phyloP scores from a whole-genome alignment of 2,329 filamentous ascomycete genomes.

The Xylaria sp. region DNA sequence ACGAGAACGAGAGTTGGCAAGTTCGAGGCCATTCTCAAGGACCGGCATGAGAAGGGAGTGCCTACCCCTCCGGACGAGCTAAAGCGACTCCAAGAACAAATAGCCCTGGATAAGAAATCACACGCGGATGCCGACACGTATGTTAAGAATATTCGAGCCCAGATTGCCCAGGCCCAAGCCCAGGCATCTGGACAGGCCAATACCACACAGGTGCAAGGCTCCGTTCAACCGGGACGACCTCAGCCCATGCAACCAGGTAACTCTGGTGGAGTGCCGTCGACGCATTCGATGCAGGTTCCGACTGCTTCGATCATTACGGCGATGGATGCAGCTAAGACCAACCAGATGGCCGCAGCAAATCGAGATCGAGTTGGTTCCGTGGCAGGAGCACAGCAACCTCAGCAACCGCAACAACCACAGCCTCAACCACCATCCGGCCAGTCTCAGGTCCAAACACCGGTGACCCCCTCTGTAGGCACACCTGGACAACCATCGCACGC shows the following conservation, averaged over 20 bases:
- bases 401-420: conserved; percentile 20
- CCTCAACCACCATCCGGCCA: conserved; percentile 17
- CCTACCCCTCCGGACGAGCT: conserved; percentile 41
- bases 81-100: conserved; percentile 42
- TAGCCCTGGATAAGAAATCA: conserved; percentile 36
- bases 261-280: conserved; percentile 38
- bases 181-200: conserved; percentile 26
- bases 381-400: conserved; percentile 38
- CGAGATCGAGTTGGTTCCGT: conserved; percentile 38
- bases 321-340: conserved; percentile 50
- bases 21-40: conserved; percentile 44
- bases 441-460: conserved; percentile 42
- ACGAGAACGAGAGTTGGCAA: conserved; percentile 37
- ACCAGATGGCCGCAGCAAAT: conserved; percentile 46
- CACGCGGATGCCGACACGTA: conserved; percentile 44
- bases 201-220: conserved; percentile 31
- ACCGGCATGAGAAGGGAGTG: conserved; percentile 44
- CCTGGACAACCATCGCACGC: conserved; percentile 41
- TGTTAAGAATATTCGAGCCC: conserved; percentile 42
- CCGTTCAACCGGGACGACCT: conserved; percentile 42
- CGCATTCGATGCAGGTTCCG: conserved; percentile 49
- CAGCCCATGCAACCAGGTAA: conserved; percentile 45
- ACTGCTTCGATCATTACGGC: conserved; percentile 51
- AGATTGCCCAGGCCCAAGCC: conserved; percentile 33
- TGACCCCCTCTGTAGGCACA: conserved; percentile 43